Evolutionary conservation across 441 rosid genomes (phyloP).

Genomic region (Breynia disticha): DNA sequence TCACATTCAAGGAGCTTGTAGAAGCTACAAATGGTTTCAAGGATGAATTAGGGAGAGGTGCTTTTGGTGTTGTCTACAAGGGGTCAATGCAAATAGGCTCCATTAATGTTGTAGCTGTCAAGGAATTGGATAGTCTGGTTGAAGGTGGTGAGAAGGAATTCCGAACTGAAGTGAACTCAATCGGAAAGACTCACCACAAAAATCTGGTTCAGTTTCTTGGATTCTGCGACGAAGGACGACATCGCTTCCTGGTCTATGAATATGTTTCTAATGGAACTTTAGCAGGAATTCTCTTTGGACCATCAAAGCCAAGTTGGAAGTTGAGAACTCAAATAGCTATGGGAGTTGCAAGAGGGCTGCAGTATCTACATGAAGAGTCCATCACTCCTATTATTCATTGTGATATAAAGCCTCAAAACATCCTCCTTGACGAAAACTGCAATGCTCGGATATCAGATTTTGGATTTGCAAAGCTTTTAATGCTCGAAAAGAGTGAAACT

Average conservation of each 20-base stretch:
- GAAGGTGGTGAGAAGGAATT: slow-evolving; percentile 27
- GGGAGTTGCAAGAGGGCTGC: slow-evolving; percentile 31
- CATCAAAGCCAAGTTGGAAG: slow-evolving; percentile 25
- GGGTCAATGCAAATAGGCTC: slow-evolving; percentile 10
- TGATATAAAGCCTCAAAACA: slow-evolving; percentile 42
- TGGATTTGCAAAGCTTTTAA: slow-evolving; percentile 40
- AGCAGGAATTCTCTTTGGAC: slow-evolving; percentile 23
- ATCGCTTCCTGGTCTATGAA: slow-evolving; percentile 38
- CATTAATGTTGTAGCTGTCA: slow-evolving; percentile 19
- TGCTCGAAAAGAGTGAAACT: slow-evolving; percentile 15
- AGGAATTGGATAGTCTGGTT: slow-evolving; percentile 17
- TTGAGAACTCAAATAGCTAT: slow-evolving; percentile 22
- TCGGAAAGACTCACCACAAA: slow-evolving; percentile 39
- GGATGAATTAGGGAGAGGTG: slow-evolving; percentile 36
- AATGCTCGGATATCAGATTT: slow-evolving; percentile 28
- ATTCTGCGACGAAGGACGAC: slow-evolving; percentile 33
- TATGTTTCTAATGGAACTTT: slow-evolving; percentile 32
- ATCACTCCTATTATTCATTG: slow-evolving; percentile 35
- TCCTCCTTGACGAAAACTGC: slow-evolving; percentile 22
- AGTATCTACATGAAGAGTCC: slow-evolving; percentile 39
- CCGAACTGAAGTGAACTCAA: slow-evolving; percentile 28
- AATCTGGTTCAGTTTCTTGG: slow-evolving; percentile 41
- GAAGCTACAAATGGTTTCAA: slow-evolving; percentile 24
- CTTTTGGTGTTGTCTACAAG: slow-evolving; percentile 29
- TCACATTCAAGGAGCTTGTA: slow-evolving; percentile 26